phyloP scores from a whole-genome alignment of 1,284 basidiomycete species.

The Schizophyllum amplum region DNA sequence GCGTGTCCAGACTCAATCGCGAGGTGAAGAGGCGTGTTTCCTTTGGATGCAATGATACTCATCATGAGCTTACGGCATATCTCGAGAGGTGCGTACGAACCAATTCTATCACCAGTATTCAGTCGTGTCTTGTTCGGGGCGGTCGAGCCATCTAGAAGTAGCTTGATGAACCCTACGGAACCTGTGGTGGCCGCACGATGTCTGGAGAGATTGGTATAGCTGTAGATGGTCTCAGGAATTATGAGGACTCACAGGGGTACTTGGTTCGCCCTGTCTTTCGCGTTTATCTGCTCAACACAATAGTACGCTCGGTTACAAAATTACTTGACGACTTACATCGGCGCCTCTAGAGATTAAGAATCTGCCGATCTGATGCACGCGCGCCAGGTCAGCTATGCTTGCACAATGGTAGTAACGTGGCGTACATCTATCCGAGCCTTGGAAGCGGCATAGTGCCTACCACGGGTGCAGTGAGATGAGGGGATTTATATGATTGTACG shows the following conservation, averaged over 20 bases:
- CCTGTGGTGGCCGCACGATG: slow-evolving; percentile 95
- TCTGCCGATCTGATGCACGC: slow-evolving; percentile 66
- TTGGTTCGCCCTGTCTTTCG: slow-evolving; percentile 86
- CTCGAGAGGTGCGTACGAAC: slow-evolving; percentile 31
- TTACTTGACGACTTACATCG: slow-evolving; percentile 48
- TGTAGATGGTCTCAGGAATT: too few species aligned
- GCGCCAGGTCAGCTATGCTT: slow-evolving; percentile 21
- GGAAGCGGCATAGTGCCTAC: slow-evolving; percentile 90
- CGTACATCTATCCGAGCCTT: slow-evolving; percentile 82
- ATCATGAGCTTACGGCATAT: background rate
- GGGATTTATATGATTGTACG: background rate
- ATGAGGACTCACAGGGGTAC: slow-evolving; percentile 69
- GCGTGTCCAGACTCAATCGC: slow-evolving; percentile 93
- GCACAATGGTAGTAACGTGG: slow-evolving; percentile 19
- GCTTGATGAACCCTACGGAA: slow-evolving; percentile 75
- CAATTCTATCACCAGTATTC: slow-evolving; percentile 80
- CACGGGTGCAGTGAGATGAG: slow-evolving; percentile 1
- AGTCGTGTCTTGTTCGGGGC: slow-evolving; percentile 73
- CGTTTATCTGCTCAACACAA: slow-evolving; percentile 65
- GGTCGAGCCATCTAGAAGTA: slow-evolving; percentile 71
- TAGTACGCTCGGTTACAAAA: background rate
- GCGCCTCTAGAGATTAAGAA: slow-evolving; percentile 80
- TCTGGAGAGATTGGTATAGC: slow-evolving; percentile 34
- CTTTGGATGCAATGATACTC: slow-evolving; percentile 29
- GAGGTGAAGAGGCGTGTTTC: slow-evolving; percentile 92